A percentile compares a stretch with the other conserved stretches of the same genome.
phyloP scores from a whole-genome alignment of 2,329 filamentous ascomycete genomes.

The Xylaria arbuscula region DNA sequence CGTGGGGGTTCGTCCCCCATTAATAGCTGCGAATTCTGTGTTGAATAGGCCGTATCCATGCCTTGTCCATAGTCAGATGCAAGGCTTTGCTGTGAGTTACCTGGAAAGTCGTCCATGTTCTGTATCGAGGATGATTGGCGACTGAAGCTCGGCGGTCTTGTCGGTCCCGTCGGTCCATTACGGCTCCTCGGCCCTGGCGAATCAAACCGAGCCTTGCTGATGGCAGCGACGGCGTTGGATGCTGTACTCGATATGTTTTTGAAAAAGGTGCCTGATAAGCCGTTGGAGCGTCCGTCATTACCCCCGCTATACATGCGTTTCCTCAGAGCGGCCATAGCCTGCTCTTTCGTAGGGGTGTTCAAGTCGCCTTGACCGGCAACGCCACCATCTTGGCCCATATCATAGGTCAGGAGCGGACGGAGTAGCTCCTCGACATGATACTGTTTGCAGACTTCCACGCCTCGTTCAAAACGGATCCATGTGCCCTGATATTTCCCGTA shows the following conservation, averaged over 20 bases:
- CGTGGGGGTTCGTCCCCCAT: constrained; percentile 80
- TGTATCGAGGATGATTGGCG: constrained; percentile 75
- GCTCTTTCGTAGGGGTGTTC: constrained; percentile 97
- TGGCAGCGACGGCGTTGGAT: constrained; percentile 91
- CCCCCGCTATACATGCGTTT: constrained; percentile 89
- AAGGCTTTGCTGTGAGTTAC: constrained; percentile 86
- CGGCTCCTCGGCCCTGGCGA: constrained; percentile 79
- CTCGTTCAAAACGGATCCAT: constrained; percentile 95
- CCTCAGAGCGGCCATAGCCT: constrained; percentile 94
- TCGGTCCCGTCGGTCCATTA: constrained; percentile 72
- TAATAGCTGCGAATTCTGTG: constrained; percentile 62
- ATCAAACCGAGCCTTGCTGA: constrained; percentile 95
- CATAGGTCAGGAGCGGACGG: constrained; percentile 80
- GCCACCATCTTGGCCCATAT: constrained; percentile 81
- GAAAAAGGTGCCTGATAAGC: constrained; percentile 88
- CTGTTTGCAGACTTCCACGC: constrained; percentile 88
- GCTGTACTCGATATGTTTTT: constrained; percentile 95
- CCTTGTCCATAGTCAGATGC: constrained; percentile 79
- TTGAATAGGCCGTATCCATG: constrained; percentile 76
- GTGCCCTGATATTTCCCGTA: constrained; percentile 99
- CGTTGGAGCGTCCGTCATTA: constrained; percentile 74
- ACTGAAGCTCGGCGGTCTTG: constrained; percentile 75
- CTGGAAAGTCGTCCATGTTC: constrained; percentile 73
- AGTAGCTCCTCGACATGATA: constrained; percentile 82
- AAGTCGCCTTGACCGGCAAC: constrained; percentile 78